A percentile compares a stretch with the other conserved stretches of the same genome.
Conservation (phyloP, 441 rosid genomes). For the Pelargonium australe region DNA sequence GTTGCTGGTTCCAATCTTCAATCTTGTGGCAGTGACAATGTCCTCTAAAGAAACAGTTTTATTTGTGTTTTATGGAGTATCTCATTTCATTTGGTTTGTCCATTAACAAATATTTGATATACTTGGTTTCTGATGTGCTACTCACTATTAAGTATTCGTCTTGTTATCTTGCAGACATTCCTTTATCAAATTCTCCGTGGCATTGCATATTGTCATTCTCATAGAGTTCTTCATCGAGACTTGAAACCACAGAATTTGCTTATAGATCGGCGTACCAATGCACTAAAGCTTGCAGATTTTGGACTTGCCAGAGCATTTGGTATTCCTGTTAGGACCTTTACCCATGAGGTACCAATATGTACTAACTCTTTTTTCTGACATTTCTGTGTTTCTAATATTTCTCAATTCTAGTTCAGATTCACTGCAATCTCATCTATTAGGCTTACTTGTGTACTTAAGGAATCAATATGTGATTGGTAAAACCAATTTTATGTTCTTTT, state of each 20-base stretch:
- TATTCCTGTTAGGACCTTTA: slow-evolving; percentile 90
- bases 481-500: neutral
- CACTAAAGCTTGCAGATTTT: slow-evolving; percentile 97
- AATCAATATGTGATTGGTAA: neutral
- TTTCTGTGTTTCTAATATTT: neutral
- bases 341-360: slow-evolving; percentile 66
- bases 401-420: slow-evolving; percentile 6
- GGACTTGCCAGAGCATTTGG: slow-evolving; percentile 98
- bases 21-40: too few species aligned
- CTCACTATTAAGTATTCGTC: neutral
- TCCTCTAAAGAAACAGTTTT: too few species aligned
- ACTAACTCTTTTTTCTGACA: neutral
- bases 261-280: slow-evolving; percentile 78
- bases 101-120: neutral
- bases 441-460: neutral
- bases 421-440: neutral
- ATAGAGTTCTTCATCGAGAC: slow-evolving; percentile 95
- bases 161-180: slow-evolving; percentile 52
- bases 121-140: slow-evolving; percentile 1
- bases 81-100: too few species aligned
- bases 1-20: too few species aligned
- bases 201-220: slow-evolving; percentile 96
- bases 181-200: slow-evolving; percentile 94
- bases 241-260: slow-evolving; percentile 90
- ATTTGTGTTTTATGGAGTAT: too few species aligned